A percentile compares a stretch with the other conserved stretches of the same genome.
These are phyloP conservation scores for Paramecium tetraurelia DNA, from an alignment of 73 alveolate species.

Conservation along the genomic window DNA sequence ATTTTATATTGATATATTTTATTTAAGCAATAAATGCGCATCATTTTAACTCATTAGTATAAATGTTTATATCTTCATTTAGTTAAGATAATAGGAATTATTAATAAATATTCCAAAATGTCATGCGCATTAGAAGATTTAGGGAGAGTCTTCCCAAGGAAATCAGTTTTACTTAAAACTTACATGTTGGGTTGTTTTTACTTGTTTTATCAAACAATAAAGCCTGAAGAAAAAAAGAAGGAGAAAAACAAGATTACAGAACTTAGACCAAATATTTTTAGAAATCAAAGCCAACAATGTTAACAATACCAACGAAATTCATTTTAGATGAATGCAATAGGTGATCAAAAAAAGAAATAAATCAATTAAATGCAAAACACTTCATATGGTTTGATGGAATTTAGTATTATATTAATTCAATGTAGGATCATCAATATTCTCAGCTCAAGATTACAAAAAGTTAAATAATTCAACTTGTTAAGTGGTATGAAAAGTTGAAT, in stretches of 20 bases:
- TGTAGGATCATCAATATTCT: not conserved
- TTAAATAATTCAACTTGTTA: not conserved
- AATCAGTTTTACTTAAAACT: not conserved
- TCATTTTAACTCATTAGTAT: not conserved
- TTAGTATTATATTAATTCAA: not conserved
- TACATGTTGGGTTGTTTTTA: slow-evolving; percentile 25
- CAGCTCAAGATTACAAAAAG: not conserved
- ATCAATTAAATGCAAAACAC: not conserved
- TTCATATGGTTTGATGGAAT: not conserved
- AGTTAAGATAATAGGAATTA: not conserved
- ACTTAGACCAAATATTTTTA: not conserved
- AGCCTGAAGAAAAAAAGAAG: not conserved
- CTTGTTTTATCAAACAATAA: not conserved
- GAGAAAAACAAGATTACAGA: not conserved
- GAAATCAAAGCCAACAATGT: not conserved
- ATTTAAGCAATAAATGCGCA: not conserved
- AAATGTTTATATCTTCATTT: not conserved
- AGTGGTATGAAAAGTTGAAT: slow-evolving; percentile 11
- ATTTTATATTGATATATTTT: not conserved
- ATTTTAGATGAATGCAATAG: not conserved
- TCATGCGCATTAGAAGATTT: not conserved
- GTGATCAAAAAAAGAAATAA: not conserved
- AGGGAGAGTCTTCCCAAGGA: slow-evolving; percentile 31
- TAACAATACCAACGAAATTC: not conserved
- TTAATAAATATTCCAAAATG: not conserved